Evolutionary conservation across 768 basidiomycete genomes (phyloP).

Genomic region (Coprinopsis sp.): DNA sequence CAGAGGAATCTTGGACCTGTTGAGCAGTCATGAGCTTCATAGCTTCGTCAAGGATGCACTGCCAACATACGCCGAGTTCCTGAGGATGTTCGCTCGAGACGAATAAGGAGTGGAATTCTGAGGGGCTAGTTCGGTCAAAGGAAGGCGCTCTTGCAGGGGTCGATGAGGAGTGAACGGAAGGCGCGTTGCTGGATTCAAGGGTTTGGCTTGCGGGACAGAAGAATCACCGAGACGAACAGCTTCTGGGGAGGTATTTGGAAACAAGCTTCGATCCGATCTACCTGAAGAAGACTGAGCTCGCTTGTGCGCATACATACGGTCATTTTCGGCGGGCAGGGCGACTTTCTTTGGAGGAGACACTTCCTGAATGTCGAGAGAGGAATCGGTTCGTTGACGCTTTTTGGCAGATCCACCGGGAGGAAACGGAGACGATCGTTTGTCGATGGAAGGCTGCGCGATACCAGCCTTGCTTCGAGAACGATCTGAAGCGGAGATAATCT

Average conservation of each 20-base stretch:
- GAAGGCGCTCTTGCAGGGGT: conserved; percentile 2
- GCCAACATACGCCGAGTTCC: too few relatives aligned
- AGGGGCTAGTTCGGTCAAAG: neutral
- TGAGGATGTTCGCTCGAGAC: too few relatives aligned
- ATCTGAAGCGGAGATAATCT: conserved; percentile 36
- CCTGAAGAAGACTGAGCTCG: neutral
- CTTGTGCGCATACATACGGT: neutral
- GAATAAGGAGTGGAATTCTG: neutral
- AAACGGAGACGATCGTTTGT: neutral
- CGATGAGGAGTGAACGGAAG: conserved; percentile 5
- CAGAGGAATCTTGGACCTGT: too few relatives aligned
- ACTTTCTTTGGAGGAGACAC: neutral
- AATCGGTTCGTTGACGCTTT: neutral
- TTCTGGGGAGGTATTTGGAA: conserved; percentile 1
- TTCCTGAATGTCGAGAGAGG: conserved; percentile 1
- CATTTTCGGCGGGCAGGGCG: neutral
- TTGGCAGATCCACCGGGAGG: neutral
- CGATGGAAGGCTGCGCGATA: conserved; percentile 24
- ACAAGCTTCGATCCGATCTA: neutral
- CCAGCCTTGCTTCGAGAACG: conserved; percentile 25
- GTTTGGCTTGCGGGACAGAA: neutral
- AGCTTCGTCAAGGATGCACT: too few relatives aligned
- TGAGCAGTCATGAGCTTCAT: too few relatives aligned
- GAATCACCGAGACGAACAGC: conserved; percentile 1
- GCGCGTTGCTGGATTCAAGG: neutral